phyloP scores from a whole-genome alignment of 2,329 filamentous ascomycete species.

The Nothophaeocryptopus gaeumannii region DNA sequence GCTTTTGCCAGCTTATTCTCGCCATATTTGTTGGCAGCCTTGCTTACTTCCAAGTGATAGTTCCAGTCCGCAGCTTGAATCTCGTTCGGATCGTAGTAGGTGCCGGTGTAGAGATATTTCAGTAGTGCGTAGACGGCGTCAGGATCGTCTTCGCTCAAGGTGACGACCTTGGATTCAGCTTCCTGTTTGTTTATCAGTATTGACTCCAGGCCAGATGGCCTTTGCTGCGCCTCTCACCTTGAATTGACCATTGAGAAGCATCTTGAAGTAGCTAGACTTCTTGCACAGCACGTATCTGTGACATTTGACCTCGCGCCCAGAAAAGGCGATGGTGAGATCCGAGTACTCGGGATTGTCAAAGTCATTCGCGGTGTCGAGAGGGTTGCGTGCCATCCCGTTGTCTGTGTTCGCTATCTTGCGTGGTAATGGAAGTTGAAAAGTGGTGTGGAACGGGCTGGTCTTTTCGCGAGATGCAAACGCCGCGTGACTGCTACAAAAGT shows the following conservation, averaged over 20 bases:
- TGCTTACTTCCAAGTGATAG: neutral
- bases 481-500: too few species aligned
- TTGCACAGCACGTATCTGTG: conserved; percentile 1
- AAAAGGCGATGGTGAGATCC: conserved; percentile 2
- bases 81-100: neutral
- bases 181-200: too few species aligned
- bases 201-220: too few species aligned
- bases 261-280: neutral
- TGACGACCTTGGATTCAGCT: neutral
- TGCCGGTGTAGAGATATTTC: neutral
- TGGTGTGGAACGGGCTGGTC: too few species aligned
- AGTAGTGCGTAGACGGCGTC: neutral
- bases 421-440: too few species aligned
- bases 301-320: neutral
- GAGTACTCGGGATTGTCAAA: neutral
- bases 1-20: too few species aligned
- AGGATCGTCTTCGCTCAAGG: neutral
- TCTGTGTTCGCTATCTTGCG: too few species aligned
- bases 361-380: neutral
- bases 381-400: too few species aligned
- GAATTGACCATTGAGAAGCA: neutral
- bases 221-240: too few species aligned
- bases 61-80: neutral
- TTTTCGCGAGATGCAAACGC: too few species aligned
- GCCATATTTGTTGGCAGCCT: neutral